Evolutionary conservation across 139 green algal genomes (phyloP).

Genomic region (Pleodorina starrii): DNA sequence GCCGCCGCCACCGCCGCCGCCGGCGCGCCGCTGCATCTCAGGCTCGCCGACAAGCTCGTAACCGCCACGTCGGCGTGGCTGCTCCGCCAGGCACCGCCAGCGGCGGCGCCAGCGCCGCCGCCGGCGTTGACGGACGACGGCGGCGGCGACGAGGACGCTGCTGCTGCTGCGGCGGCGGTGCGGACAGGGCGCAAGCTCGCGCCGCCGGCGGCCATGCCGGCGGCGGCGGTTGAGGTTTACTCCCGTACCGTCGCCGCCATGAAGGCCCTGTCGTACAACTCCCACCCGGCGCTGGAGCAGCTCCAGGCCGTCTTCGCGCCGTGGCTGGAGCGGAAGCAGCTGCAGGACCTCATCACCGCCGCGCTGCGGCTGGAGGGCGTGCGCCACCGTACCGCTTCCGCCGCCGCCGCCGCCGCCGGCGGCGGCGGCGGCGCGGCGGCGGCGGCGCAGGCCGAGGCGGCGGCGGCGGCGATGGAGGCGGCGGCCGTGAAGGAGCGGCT

Average conservation of each 20-base stretch:
- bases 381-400: background rate
- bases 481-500: background rate
- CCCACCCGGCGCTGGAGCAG: background rate
- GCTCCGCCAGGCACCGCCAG: background rate
- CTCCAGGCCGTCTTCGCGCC: background rate
- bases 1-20: no score
- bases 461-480: constrained; percentile 1
- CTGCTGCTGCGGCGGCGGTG: background rate
- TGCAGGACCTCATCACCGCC: background rate
- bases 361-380: background rate
- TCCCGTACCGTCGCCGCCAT: background rate
- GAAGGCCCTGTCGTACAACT: background rate
- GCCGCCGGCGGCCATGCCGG: background rate
- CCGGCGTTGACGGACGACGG: background rate
- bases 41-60: background rate
- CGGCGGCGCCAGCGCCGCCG: background rate
- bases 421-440: background rate
- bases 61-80: background rate
- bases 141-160: background rate
- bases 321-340: background rate
- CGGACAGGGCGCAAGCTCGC: background rate
- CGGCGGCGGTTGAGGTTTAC: constrained; percentile 7
- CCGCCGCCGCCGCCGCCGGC: background rate
- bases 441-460: background rate
- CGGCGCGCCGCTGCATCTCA: no score